Evolutionary conservation across 2,329 filamentous ascomycete genomes (phyloP), one percentile per base, ranked within the genome.

Genomic region (Talaromyces sp.): DNA sequence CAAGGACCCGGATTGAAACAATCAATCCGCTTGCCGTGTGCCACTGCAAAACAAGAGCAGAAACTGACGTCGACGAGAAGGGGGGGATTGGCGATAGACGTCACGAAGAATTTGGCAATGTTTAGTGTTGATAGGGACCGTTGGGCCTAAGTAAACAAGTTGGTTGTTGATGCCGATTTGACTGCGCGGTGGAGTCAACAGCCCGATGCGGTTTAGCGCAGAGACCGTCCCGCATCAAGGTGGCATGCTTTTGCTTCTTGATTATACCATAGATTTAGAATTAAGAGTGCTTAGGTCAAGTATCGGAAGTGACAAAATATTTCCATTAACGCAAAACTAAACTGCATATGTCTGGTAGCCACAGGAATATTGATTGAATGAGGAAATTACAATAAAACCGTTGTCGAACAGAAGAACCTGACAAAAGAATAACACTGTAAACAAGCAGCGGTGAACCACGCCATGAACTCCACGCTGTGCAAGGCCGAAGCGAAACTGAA

Each of bases 381-480:
- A 49, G 31, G 50, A 41, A 14, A 16, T 52, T 63, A 49, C 61
- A 58, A 39, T 24, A 50, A 45, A 56, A 19, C 39, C 9, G 31
- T n/a, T 11, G 41, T 64, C 56, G 43, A 37, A 52, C 31, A 50
- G 31, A 22, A 50, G 27, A 52, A n/a, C 11, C 61, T 9, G 39
- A 57, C 60, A 52, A 62, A 27, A 52, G 19, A 61, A 56, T 45
- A 31, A 50, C 16, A 19, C 37, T 56, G 43, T 41, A 56, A 60
- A 39, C 33, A 64, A 58, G 49, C 69, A 66, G 70, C 67, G 71
- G 72, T 66, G 71, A 45, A 74, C 71, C 75, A 74, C 77, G 77
- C 77, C 77, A 69, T 52, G 71, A 78, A 79, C 77, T 74, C 77
- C 77, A 73, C 74, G 77, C 77, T 79, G 75, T 79, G 75, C 76